Conservation (phyloP, 768 basidiomycete genomes). For the Strobilomyces dryophilus region DNA sequence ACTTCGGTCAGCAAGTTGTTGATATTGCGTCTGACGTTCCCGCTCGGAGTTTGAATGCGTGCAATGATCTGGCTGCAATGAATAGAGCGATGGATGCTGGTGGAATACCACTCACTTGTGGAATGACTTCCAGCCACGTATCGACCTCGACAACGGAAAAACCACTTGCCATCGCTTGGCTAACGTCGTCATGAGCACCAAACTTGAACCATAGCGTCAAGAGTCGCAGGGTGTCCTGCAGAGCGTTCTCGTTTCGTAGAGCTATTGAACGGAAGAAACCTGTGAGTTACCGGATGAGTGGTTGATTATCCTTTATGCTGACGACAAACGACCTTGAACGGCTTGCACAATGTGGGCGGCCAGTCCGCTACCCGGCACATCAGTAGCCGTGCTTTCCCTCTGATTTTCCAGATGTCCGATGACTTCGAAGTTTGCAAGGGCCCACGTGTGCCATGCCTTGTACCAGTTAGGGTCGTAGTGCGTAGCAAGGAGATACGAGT, state of each 20-base stretch:
- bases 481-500: constrained; percentile 82
- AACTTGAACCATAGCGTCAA: constrained; percentile 98
- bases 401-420: constrained; percentile 75
- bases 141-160: constrained; percentile 90
- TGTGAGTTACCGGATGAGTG: constrained; percentile 26
- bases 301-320: constrained; percentile 1
- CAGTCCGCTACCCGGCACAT: constrained; percentile 59
- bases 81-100: neutral
- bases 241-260: constrained; percentile 80
- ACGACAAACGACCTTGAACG: constrained; percentile 61
- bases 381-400: constrained; percentile 48
- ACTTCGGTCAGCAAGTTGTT: constrained; percentile 85
- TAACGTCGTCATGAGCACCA: constrained; percentile 86
- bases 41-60: constrained; percentile 91
- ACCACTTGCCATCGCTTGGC: constrained; percentile 81
- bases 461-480: constrained; percentile 95
- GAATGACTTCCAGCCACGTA: constrained; percentile 98
- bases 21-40: constrained; percentile 84
- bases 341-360: constrained; percentile 87
- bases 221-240: constrained; percentile 91
- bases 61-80: constrained; percentile 76
- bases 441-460: constrained; percentile 99
- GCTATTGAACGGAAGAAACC: constrained; percentile 96
- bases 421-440: constrained; percentile 93
- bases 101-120: constrained; percentile 59